Conservation (phyloP, 163 green algal species). For the Volvox carteri region DNA sequence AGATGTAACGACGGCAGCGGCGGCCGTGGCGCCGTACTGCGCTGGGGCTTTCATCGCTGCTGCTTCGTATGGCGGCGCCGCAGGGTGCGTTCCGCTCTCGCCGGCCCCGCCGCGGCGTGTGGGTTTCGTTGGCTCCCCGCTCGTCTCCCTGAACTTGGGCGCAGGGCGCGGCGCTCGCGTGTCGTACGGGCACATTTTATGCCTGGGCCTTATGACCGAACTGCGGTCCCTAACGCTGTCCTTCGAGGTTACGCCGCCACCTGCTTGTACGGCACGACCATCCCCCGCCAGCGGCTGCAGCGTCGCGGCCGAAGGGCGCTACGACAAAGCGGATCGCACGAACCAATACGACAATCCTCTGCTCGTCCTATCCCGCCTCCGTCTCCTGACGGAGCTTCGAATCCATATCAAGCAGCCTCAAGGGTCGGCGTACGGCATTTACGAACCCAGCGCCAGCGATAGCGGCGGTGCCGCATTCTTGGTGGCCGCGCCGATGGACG, state of each 20-base stretch:
- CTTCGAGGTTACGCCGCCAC: background rate
- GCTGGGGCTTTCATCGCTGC: background rate
- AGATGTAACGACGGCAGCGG: no score
- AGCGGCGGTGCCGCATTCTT: background rate
- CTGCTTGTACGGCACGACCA: no score
- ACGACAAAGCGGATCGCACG: no score
- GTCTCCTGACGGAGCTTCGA: background rate
- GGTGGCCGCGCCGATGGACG: background rate
- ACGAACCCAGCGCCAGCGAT: background rate
- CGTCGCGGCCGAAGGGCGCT: no score
- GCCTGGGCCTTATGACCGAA: constrained; percentile 23
- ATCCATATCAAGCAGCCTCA: background rate
- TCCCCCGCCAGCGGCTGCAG: no score
- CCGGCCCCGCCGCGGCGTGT: background rate
- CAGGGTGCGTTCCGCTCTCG: no score
- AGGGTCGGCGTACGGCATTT: background rate
- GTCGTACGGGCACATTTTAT: background rate
- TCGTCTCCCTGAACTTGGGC: background rate
- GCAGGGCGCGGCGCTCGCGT: background rate
- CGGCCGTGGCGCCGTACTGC: background rate
- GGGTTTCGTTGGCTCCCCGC: background rate
- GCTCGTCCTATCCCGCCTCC: background rate
- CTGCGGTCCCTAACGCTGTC: background rate
- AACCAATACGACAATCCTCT: background rate
- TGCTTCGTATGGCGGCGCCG: no score